These are phyloP conservation scores for Sporothrix humicola DNA, from an alignment of 2,329 filamentous ascomycete genomes.

Conservation along the genomic window DNA sequence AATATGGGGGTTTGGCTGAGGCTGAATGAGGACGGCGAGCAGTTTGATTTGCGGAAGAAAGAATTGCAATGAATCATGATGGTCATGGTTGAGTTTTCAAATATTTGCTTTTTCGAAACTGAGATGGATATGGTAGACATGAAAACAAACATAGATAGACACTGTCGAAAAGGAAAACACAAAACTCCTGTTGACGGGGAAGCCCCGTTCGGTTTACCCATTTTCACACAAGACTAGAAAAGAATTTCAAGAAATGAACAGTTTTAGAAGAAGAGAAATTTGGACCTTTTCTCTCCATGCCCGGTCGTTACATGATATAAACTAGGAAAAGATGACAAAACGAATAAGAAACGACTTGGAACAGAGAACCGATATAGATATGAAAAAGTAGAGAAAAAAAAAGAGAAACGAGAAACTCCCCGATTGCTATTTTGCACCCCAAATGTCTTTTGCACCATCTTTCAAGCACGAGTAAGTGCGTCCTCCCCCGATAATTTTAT, in stretches of 20 bases:
- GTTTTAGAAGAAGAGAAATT: too few species aligned
- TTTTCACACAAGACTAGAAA: not conserved
- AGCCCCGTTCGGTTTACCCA: not conserved
- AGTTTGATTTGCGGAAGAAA: too few species aligned
- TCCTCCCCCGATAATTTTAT: too few species aligned
- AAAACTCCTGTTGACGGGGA: slow-evolving; percentile 16
- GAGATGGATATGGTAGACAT: not conserved
- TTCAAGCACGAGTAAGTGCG: not conserved
- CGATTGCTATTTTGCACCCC: slow-evolving; percentile 24
- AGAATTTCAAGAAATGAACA: not conserved
- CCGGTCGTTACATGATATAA: slow-evolving; percentile 17
- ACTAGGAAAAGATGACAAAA: slow-evolving; percentile 19
- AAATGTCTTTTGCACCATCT: not conserved
- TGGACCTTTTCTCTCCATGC: not conserved
- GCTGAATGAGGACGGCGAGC: too few species aligned
- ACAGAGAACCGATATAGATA: too few species aligned
- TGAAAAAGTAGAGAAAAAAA: slow-evolving; percentile 14
- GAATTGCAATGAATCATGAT: too few species aligned
- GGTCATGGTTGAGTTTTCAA: too few species aligned
- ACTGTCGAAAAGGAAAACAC: not conserved
- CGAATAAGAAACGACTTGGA: not conserved
- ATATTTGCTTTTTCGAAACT: too few species aligned
- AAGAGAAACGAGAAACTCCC: not conserved
- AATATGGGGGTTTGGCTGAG: not conserved
- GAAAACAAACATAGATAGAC: slow-evolving; percentile 8